These are phyloP conservation scores for Penstemon barbatus DNA, from an alignment of 257 asterid species.

Conservation along the genomic window DNA sequence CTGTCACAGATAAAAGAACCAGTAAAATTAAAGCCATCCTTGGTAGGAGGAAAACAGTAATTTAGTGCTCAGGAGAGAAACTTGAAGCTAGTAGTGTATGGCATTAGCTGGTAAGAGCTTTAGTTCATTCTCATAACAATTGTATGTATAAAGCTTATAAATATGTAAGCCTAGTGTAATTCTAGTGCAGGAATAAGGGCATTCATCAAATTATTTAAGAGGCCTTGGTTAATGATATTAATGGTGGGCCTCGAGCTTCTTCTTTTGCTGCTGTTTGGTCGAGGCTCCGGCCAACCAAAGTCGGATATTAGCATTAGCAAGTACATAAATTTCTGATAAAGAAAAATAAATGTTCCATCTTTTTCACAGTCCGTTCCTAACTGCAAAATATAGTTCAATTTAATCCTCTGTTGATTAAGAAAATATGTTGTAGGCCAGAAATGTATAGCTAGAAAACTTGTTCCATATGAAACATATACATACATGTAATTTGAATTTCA, in stretches of 20 bases:
- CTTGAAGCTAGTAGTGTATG: constrained; percentile 26
- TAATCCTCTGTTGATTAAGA: constrained; percentile 23
- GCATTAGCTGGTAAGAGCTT: constrained; percentile 34
- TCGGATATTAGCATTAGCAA: constrained; percentile 7
- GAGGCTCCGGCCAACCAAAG: constrained; percentile 24
- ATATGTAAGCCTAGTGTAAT: not conserved
- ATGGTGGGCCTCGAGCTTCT: constrained; percentile 17
- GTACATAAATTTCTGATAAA: constrained; percentile 32
- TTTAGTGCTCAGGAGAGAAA: constrained; percentile 19
- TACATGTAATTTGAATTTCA: too few species aligned
- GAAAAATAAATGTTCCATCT: constrained; percentile 30
- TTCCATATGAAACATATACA: constrained; percentile 6
- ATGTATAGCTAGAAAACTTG: constrained; percentile 29
- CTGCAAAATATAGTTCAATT: constrained; percentile 27
- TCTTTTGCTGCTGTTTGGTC: constrained; percentile 27
- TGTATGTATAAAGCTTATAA: not conserved
- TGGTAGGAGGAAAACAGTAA: constrained; percentile 36
- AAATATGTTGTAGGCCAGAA: constrained; percentile 23
- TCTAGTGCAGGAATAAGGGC: constrained; percentile 37
- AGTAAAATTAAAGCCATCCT: constrained; percentile 31
- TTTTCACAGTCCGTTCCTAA: constrained; percentile 18
- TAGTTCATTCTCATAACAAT: not conserved
- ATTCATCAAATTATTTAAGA: constrained; percentile 19
- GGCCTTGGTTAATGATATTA: not conserved
- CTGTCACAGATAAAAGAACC: constrained; percentile 36